A percentile compares a stretch with the other conserved stretches of the same genome.
Evolutionary conservation across 345 rosid species (phyloP).

Genomic region (Citrus trifoliata): DNA sequence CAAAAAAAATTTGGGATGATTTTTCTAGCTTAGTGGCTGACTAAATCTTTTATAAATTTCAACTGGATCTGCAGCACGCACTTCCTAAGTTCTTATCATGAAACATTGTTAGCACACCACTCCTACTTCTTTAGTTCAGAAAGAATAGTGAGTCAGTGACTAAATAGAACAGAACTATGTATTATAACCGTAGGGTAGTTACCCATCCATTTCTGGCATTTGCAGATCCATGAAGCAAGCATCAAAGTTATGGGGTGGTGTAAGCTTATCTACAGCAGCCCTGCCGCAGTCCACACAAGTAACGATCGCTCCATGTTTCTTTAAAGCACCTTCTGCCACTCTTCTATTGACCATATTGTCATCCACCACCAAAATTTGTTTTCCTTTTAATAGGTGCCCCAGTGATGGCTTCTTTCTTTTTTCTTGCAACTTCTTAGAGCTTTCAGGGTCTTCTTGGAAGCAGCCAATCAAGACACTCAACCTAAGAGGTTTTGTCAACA

Average conservation of each 20-base stretch:
- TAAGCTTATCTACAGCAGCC: slow-evolving; percentile 61
- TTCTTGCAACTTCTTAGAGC: slow-evolving; percentile 47
- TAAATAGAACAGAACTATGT: neutral
- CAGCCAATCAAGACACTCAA: slow-evolving; percentile 55
- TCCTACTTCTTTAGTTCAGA: neutral
- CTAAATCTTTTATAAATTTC: neutral
- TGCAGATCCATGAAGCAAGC: slow-evolving; percentile 98
- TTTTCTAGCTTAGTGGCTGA: neutral
- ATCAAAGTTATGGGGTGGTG: slow-evolving; percentile 77
- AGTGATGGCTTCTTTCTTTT: slow-evolving; percentile 43
- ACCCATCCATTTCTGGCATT: slow-evolving; percentile 99
- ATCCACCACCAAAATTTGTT: slow-evolving; percentile 79
- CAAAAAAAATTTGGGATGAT: neutral
- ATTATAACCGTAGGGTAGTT: slow-evolving; percentile 12
- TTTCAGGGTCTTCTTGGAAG: slow-evolving; percentile 74
- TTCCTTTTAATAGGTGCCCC: slow-evolving; percentile 56
- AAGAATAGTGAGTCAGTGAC: neutral
- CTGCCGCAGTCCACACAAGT: slow-evolving; percentile 81
- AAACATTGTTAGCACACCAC: neutral
- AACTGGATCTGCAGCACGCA: neutral
- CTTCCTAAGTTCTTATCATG: neutral
- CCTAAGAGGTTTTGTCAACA: slow-evolving; percentile 70
- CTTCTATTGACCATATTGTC: slow-evolving; percentile 84
- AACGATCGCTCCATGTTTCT: slow-evolving; percentile 75
- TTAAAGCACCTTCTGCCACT: slow-evolving; percentile 91